These are phyloP conservation scores for Leucocoprinus leucothites DNA, from an alignment of 768 basidiomycete genomes.

Conservation along the genomic window DNA sequence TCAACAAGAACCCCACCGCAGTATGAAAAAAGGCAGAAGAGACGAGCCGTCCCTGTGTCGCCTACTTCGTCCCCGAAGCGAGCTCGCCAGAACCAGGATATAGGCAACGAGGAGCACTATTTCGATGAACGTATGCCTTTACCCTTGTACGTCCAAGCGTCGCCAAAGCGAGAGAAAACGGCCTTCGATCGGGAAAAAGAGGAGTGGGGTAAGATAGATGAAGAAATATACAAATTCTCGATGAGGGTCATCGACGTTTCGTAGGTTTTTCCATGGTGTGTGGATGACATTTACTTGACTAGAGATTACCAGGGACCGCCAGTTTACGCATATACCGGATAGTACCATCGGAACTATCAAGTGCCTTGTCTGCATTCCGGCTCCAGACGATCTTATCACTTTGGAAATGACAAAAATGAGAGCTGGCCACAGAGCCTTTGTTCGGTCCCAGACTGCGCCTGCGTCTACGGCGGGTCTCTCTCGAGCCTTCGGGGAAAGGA, in stretches of 20 bases:
- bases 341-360: conserved; percentile 9
- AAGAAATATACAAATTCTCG: conserved; percentile 4
- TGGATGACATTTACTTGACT: neutral
- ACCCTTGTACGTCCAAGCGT: conserved; percentile 8
- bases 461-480: conserved; percentile 15
- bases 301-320: conserved; percentile 2
- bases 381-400: conserved; percentile 5
- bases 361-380: conserved; percentile 9
- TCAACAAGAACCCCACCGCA: conserved; percentile 27
- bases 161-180: conserved; percentile 7
- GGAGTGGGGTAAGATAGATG: conserved; percentile 9
- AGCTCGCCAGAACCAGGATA: conserved; percentile 5
- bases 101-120: conserved; percentile 6
- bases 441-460: conserved; percentile 25
- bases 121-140: conserved; percentile 8
- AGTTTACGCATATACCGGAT: conserved; percentile 10
- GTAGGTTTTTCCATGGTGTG: conserved; percentile 1
- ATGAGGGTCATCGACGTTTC: conserved; percentile 11
- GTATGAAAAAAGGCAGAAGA: conserved; percentile 9
- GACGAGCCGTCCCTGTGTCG: conserved; percentile 3
- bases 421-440: conserved; percentile 15
- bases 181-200: conserved; percentile 1
- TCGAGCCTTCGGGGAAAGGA: conserved; percentile 21
- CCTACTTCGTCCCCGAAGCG: conserved; percentile 1
- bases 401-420: conserved; percentile 5